Evolutionary conservation across 495 filamentous ascomycete genomes (phyloP).

Genomic region (Penicillium lividum): DNA sequence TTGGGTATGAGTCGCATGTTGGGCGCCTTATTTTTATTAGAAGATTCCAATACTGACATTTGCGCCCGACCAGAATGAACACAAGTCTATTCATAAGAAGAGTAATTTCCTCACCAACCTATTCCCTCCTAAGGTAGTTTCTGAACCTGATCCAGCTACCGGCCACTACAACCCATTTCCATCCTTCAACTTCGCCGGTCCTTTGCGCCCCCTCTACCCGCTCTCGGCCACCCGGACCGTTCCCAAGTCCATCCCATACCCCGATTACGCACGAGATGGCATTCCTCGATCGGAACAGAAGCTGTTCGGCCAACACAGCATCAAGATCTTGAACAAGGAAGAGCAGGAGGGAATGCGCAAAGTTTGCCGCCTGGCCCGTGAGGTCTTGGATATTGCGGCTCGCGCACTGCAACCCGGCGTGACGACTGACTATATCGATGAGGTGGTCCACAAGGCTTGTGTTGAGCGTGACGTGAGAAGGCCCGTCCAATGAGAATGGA

Average conservation of each 20-base stretch:
- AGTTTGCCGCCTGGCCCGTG: slow-evolving; percentile 83
- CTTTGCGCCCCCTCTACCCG: slow-evolving; percentile 85
- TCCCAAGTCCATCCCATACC: slow-evolving; percentile 77
- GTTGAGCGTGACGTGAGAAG: slow-evolving; percentile 78
- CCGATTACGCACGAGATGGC: slow-evolving; percentile 83
- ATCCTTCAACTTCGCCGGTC: slow-evolving; percentile 75
- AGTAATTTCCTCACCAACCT: slow-evolving; percentile 74
- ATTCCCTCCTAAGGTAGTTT: slow-evolving; percentile 71
- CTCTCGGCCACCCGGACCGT: slow-evolving; percentile 72
- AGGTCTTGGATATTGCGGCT: slow-evolving; percentile 91
- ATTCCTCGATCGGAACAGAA: slow-evolving; percentile 77
- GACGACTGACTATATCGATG: slow-evolving; percentile 95
- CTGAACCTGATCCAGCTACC: slow-evolving; percentile 87
- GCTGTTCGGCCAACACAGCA: slow-evolving; percentile 70
- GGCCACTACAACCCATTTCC: slow-evolving; percentile 91
- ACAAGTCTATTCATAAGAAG: slow-evolving; percentile 85
- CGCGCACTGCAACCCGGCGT: slow-evolving; percentile 79
- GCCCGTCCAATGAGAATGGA: neutral
- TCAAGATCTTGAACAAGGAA: slow-evolving; percentile 76
- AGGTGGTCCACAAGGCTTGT: slow-evolving; percentile 93
- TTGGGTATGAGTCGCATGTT: slow-evolving; percentile 67
- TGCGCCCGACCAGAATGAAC: slow-evolving; percentile 58
- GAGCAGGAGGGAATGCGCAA: slow-evolving; percentile 88
- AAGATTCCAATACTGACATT: slow-evolving; percentile 18
- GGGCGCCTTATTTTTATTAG: slow-evolving; percentile 12